Percentiles rank a stretch among this genome's conserved stretches.
Evolutionary conservation across 345 rosid species (phyloP).

Genomic region (Gossypium rotundifolium): DNA sequence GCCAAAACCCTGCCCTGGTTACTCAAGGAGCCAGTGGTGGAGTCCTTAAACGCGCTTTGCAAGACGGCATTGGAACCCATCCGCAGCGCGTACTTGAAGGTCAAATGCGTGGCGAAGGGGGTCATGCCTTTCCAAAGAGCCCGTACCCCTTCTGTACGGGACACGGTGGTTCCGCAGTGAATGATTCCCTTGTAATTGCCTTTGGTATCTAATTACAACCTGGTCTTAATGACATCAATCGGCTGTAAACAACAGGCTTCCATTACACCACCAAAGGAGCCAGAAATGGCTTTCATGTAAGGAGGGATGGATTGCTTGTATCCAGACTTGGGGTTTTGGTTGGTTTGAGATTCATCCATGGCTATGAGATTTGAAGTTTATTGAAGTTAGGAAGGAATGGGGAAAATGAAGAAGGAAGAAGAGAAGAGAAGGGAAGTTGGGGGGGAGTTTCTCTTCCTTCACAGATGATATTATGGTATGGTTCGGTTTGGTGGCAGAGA

Average conservation of each 20-base stretch:
- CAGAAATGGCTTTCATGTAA: constrained; percentile 87
- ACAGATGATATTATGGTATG: too few relatives aligned
- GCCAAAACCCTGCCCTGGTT: constrained; percentile 52
- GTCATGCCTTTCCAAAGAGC: constrained; percentile 96
- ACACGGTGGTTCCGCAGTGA: constrained; percentile 73
- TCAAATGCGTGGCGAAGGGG: constrained; percentile 94
- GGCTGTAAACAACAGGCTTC: constrained; percentile 94
- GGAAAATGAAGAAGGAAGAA: background rate
- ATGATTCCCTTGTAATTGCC: constrained; percentile 69
- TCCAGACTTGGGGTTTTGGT: background rate
- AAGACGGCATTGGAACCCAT: constrained; percentile 90
- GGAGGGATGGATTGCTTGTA: constrained; percentile 49
- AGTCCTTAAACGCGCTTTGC: constrained; percentile 73
- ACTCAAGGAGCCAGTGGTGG: constrained; percentile 61
- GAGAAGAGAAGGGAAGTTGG: too few relatives aligned
- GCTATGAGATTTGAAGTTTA: background rate
- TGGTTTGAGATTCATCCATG: constrained; percentile 10
- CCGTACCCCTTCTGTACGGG: constrained; percentile 62
- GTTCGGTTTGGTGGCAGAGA: too few relatives aligned
- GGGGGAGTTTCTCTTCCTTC: too few relatives aligned
- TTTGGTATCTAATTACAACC: constrained; percentile 72
- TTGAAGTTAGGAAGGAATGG: background rate
- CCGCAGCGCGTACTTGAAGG: constrained; percentile 78
- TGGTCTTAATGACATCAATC: constrained; percentile 88
- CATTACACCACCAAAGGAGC: constrained; percentile 80